phyloP scores from a whole-genome alignment of 176 grass and related monocot species.

The Ensete ventricosum region DNA sequence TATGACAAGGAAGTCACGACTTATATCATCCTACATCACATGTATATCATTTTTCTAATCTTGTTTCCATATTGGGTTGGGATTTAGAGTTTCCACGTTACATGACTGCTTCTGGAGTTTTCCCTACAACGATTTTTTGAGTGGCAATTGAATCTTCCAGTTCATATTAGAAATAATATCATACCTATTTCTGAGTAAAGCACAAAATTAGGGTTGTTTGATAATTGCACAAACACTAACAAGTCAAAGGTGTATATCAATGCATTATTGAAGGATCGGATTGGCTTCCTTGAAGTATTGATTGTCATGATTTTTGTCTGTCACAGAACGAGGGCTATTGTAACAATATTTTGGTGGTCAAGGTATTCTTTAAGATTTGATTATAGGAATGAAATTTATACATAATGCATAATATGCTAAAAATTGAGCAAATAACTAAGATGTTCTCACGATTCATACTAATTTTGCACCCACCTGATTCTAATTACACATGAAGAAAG shows the following conservation, averaged over 20 bases:
- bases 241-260: background rate
- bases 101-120: background rate
- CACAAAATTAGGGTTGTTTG: background rate
- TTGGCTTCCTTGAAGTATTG: background rate
- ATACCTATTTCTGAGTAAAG: background rate
- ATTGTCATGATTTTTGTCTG: background rate
- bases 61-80: background rate
- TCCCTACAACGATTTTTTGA: too few relatives aligned
- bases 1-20: background rate
- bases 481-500: too few relatives aligned
- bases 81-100: background rate
- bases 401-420: too few relatives aligned
- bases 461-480: too few relatives aligned
- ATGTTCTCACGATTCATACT: too few relatives aligned
- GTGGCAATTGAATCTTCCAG: too few relatives aligned
- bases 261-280: background rate
- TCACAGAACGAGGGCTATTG: too few relatives aligned
- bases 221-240: background rate
- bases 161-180: background rate
- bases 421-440: too few relatives aligned
- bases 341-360: too few relatives aligned
- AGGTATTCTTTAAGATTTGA: too few relatives aligned
- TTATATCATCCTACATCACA: background rate
- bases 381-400: too few relatives aligned
- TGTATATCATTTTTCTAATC: background rate